Conservation (phyloP, 2,329 filamentous ascomycete species). For the Clonostachys rosea region DNA sequence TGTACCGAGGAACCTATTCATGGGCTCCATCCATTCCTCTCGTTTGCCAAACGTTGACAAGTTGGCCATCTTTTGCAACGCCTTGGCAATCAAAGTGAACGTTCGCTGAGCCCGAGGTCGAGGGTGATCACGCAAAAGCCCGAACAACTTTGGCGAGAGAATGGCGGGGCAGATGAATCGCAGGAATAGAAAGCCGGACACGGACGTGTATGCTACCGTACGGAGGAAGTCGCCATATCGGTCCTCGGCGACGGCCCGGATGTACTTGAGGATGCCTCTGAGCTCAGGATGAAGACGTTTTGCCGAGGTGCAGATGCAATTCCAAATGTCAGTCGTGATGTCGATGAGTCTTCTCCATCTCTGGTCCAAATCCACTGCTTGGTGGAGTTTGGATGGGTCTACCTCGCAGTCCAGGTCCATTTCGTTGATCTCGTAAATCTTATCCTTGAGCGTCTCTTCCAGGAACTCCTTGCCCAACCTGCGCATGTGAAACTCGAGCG, state of each 20-base stretch:
- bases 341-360: constrained; percentile 78
- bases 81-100: constrained; percentile 88
- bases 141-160: constrained; percentile 90
- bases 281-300: constrained; percentile 75
- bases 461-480: constrained; percentile 89
- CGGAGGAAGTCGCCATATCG: constrained; percentile 90
- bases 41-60: constrained; percentile 89
- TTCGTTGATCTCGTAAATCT: constrained; percentile 84
- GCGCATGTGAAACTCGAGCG: constrained; percentile 93
- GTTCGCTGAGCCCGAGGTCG: constrained; percentile 79
- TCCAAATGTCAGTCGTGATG: constrained; percentile 81
- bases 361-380: constrained; percentile 66
- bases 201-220: constrained; percentile 87
- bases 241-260: constrained; percentile 88
- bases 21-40: constrained; percentile 98
- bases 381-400: constrained; percentile 73
- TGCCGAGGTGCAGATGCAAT: constrained; percentile 72
- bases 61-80: constrained; percentile 85
- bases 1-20: constrained; percentile 80
- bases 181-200: constrained; percentile 90
- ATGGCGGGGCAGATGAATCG: constrained; percentile 97
- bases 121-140: constrained; percentile 77
- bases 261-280: constrained; percentile 81
- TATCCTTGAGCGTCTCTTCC: constrained; percentile 80
- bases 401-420: constrained; percentile 92